Percentiles rank a stretch among this genome's conserved stretches.
Evolutionary conservation across 176 grass and related monocot species (phyloP).

Genomic region (Triticum turgidum): DNA sequence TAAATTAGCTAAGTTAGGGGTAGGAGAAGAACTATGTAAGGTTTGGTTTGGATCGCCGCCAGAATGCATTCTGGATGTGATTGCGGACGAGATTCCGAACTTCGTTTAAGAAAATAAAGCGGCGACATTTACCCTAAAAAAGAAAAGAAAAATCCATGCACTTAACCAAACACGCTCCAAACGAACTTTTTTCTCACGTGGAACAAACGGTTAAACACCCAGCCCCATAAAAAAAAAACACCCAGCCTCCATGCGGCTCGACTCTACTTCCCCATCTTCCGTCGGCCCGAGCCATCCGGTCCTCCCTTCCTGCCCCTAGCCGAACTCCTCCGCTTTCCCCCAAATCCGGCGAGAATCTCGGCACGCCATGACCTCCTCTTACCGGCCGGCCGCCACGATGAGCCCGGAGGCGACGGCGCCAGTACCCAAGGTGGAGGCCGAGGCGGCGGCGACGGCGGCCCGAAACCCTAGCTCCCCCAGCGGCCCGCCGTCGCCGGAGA

Average conservation of each 20-base stretch:
- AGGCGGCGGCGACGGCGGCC: background rate
- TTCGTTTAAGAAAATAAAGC: too few relatives aligned
- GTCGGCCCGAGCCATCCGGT: background rate
- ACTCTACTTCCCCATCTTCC: background rate
- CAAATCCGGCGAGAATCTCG: background rate
- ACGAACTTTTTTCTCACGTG: too few relatives aligned
- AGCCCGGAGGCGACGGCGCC: constrained; percentile 10
- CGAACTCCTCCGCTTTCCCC: background rate
- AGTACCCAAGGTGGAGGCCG: background rate
- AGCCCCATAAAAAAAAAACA: background rate
- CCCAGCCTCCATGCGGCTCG: background rate
- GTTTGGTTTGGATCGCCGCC: too few relatives aligned
- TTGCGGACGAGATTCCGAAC: too few relatives aligned
- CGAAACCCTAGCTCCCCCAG: constrained; percentile 16
- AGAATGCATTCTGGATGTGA: too few relatives aligned
- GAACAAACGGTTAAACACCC: too few relatives aligned
- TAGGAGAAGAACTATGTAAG: too few relatives aligned
- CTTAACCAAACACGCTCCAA: too few relatives aligned
- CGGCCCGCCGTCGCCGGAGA: constrained; percentile 34
- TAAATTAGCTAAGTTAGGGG: too few relatives aligned
- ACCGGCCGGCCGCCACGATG: background rate
- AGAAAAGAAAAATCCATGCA: too few relatives aligned
- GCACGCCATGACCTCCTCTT: constrained; percentile 23
- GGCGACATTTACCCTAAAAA: too few relatives aligned
- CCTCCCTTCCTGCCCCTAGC: background rate